Conservation (phyloP, 306 rosid species). For the Astragalus membranaceus region DNA sequence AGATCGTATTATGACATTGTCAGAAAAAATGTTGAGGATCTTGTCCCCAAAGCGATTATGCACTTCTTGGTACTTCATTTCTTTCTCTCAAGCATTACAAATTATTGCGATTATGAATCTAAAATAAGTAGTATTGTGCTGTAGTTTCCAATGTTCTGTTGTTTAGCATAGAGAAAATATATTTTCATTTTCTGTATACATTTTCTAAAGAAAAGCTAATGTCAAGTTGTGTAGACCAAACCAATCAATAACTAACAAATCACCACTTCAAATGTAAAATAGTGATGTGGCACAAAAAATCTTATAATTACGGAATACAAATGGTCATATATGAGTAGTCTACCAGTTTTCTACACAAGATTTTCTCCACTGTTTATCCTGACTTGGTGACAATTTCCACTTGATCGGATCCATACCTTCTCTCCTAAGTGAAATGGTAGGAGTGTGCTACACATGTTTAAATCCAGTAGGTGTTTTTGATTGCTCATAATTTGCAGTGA, state of each 20-base stretch:
- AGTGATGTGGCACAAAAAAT: not conserved
- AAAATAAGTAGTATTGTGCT: too few species aligned
- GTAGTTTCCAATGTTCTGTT: too few species aligned
- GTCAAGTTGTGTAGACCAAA: not conserved
- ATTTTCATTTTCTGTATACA: not conserved
- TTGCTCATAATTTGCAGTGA: not conserved
- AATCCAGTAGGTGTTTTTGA: not conserved
- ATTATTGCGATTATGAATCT: conserved; percentile 1
- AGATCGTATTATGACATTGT: conserved; percentile 92
- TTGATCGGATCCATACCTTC: not conserved
- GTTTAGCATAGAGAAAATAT: not conserved
- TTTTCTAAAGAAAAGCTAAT: not conserved
- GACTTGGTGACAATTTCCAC: not conserved
- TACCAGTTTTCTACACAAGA: not conserved
- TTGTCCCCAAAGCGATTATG: conserved; percentile 91
- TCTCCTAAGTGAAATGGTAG: not conserved
- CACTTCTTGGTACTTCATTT: conserved; percentile 82
- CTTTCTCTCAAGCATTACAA: conserved; percentile 1
- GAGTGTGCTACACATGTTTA: not conserved
- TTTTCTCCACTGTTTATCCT: not conserved
- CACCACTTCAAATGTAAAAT: too few species aligned
- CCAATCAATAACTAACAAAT: too few species aligned
- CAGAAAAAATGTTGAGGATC: conserved; percentile 84
- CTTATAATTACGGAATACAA: not conserved
- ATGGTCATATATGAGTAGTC: not conserved